phyloP scores from a whole-genome alignment of 148 eudicot genomes.

The Rhododendron williamsianum region DNA sequence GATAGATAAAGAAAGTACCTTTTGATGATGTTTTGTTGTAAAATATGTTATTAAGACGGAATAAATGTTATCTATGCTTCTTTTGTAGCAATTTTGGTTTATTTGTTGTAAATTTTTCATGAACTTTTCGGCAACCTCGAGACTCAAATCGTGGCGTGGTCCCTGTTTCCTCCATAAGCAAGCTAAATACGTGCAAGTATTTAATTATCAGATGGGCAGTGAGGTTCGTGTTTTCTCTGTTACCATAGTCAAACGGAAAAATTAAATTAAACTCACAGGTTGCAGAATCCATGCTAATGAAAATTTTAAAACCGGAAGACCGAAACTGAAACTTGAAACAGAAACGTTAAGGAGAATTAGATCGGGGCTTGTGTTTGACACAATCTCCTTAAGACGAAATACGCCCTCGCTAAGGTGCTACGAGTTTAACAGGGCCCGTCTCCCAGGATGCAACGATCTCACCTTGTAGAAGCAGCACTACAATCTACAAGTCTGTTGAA shows the following conservation, averaged over 20 bases:
- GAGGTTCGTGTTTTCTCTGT: background rate
- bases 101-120: too few species aligned
- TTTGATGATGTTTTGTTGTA: background rate
- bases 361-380: background rate
- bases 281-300: background rate
- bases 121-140: background rate
- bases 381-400: background rate
- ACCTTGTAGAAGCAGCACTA: background rate
- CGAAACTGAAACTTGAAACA: background rate
- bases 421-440: background rate
- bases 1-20: background rate
- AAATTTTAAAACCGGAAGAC: background rate
- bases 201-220: background rate
- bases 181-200: background rate
- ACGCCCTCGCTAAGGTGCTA: background rate
- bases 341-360: background rate
- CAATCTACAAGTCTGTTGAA: background rate
- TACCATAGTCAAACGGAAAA: background rate
- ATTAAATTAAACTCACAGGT: background rate
- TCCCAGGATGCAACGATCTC: background rate
- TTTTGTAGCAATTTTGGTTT: background rate
- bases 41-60: background rate
- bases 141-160: background rate
- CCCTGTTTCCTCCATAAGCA: background rate
- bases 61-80: background rate